phyloP scores from a whole-genome alignment of 495 filamentous ascomycete genomes.

The Penicillium samsonianum region DNA sequence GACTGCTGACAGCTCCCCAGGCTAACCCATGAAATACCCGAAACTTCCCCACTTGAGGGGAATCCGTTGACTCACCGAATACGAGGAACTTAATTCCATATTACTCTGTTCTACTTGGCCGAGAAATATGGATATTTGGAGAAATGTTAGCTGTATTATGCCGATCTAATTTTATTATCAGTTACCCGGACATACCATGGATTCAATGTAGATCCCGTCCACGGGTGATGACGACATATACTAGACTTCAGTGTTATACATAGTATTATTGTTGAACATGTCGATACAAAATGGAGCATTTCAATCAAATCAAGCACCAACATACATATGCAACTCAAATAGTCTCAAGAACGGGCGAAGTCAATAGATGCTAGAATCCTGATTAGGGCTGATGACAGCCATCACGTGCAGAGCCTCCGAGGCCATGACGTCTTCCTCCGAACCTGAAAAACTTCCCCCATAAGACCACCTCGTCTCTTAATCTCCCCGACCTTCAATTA shows the following conservation, averaged over 20 bases:
- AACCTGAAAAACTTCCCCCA: conserved; percentile 26
- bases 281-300: background rate
- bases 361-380: background rate
- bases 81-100: background rate
- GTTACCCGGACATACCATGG: too few relatives aligned
- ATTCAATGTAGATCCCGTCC: conserved; percentile 1
- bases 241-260: background rate
- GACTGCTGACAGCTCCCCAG: background rate
- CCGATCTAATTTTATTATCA: background rate
- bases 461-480: conserved; percentile 35
- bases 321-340: background rate
- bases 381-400: conserved; percentile 14
- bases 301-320: background rate
- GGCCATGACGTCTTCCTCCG: conserved; percentile 41
- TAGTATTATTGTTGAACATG: background rate
- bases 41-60: conserved; percentile 7
- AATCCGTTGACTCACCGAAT: background rate
- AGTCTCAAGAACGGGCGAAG: background rate
- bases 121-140: background rate
- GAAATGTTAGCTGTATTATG: background rate
- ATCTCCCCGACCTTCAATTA: conserved; percentile 13
- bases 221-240: background rate
- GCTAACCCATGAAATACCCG: background rate
- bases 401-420: conserved; percentile 13
- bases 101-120: background rate